Conservation (phyloP, 1,284 basidiomycete genomes). For the Porphyrellus sp. region DNA sequence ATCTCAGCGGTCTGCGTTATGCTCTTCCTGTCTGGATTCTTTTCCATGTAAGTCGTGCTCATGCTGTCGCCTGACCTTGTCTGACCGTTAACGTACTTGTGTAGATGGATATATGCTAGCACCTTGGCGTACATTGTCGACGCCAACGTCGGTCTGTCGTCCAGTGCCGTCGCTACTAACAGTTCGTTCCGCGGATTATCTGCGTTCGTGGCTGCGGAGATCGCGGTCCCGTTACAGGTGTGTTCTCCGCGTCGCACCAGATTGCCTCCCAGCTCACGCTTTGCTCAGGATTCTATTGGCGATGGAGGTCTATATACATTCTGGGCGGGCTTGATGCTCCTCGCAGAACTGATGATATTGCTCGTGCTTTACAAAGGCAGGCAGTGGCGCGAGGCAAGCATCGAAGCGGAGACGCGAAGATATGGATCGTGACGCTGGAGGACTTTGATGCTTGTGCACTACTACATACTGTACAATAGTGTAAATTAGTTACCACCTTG, state of each 20-base stretch:
- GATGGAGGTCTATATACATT: conserved; percentile 64
- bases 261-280: neutral
- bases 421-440: neutral
- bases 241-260: neutral
- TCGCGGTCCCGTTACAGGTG: conserved; percentile 46
- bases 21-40: conserved; percentile 67
- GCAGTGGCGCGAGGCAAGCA: conserved; percentile 34
- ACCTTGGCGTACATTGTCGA: conserved; percentile 78
- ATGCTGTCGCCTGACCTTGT: neutral
- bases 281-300: conserved; percentile 48
- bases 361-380: conserved; percentile 45
- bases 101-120: conserved; percentile 67
- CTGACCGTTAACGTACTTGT: conserved; percentile 2
- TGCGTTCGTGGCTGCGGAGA: conserved; percentile 70
- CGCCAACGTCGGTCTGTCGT: conserved; percentile 70
- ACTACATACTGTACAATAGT: too few relatives aligned
- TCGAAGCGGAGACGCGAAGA: conserved; percentile 18
- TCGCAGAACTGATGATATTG: conserved; percentile 42
- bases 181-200: conserved; percentile 64
- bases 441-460: too few relatives aligned
- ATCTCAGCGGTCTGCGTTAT: conserved; percentile 63
- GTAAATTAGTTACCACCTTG: too few relatives aligned
- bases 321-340: conserved; percentile 51
- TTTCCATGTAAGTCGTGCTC: conserved; percentile 54
- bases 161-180: conserved; percentile 70